Evolutionary conservation across 2,329 filamentous ascomycete species (phyloP), one percentile per base, ranked within the genome.

Genomic region (Venturiaceae sp.): DNA sequence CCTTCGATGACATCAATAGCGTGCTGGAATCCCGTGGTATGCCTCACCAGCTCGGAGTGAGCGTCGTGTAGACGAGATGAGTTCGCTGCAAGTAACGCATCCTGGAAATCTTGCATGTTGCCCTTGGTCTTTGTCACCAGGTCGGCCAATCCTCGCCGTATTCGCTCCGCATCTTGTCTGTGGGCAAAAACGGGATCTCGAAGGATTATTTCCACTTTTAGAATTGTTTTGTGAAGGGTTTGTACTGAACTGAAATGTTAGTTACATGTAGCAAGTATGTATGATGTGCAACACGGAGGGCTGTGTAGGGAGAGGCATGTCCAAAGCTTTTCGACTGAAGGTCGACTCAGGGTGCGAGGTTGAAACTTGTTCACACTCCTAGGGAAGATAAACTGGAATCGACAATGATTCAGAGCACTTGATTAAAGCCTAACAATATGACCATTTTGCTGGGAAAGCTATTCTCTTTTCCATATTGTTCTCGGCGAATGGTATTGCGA

Each of bases 81-180:
- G 3, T 53, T 37, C 23, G 21, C 21, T 21, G 50, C 30, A n/a
- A 44, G 30, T 28, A 56, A 34, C 21, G 36, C 36, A 37, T 37
- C 8, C 50, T 57, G 55, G 9, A 57, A 53, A 23, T 34, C 57
- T 30, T 58, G 44, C 33, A 58, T 32, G 19, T 58, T 54, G 32
- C 14, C 21, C 11, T 28, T 30, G 19, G 57, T 47, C 26, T 36
- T 30, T 23, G 32, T 28, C 13, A 36, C 36, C 26, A 59, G 11
- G n/a, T 56, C 37, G 36, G 8, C 14, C 19, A 56, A 32, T 13
- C 37, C 32, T 19, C 21, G 30, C 34, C 21, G 13, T 11, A 59
- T 55, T 33, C 33, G 53, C 28, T 53, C 50, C n/a, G 53, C 50
- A 59, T 59, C 58, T 21, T 37, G 32, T 23, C 58, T 23, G 11